Percentiles rank a stretch among this genome's conserved stretches.
These are phyloP conservation scores for Alternaria burnsii DNA, from an alignment of 2,329 filamentous ascomycete species.

Conservation along the genomic window DNA sequence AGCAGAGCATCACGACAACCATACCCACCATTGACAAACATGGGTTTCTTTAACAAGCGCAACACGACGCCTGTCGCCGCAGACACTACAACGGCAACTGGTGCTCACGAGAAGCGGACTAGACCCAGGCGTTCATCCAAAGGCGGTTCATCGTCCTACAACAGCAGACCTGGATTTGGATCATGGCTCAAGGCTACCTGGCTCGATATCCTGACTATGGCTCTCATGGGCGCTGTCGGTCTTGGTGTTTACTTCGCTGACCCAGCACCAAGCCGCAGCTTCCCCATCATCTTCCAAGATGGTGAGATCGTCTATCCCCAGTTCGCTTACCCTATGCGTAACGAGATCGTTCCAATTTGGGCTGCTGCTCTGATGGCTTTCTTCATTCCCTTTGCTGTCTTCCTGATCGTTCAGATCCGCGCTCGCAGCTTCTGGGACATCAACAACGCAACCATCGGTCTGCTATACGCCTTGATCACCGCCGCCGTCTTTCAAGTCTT, in stretches of 20 bases:
- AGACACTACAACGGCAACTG: constrained; percentile 48
- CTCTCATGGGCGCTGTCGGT: constrained; percentile 69
- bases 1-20: constrained; percentile 4
- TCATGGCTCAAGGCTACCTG: constrained; percentile 74
- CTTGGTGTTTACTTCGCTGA: constrained; percentile 72
- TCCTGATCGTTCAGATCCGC: constrained; percentile 72
- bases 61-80: constrained; percentile 41
- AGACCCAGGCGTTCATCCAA: constrained; percentile 20
- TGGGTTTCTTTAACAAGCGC: constrained; percentile 53
- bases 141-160: constrained; percentile 32
- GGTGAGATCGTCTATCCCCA: constrained; percentile 74
- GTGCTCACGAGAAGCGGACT: constrained; percentile 39
- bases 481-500: constrained; percentile 81
- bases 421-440: constrained; percentile 62
- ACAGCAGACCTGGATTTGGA: constrained; percentile 65
- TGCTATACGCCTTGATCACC: constrained; percentile 73
- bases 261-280: constrained; percentile 73
- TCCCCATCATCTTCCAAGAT: constrained; percentile 70
- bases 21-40: constrained; percentile 19
- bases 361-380: constrained; percentile 71
- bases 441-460: constrained; percentile 75
- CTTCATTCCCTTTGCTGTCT: constrained; percentile 70
- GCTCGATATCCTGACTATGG: constrained; percentile 74
- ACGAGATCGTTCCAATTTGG: constrained; percentile 70
- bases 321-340: constrained; percentile 74